Base-by-base conservation (phyloP, 2,329 filamentous ascomycete species). In the Didymosphaeria variabile region DNA sequence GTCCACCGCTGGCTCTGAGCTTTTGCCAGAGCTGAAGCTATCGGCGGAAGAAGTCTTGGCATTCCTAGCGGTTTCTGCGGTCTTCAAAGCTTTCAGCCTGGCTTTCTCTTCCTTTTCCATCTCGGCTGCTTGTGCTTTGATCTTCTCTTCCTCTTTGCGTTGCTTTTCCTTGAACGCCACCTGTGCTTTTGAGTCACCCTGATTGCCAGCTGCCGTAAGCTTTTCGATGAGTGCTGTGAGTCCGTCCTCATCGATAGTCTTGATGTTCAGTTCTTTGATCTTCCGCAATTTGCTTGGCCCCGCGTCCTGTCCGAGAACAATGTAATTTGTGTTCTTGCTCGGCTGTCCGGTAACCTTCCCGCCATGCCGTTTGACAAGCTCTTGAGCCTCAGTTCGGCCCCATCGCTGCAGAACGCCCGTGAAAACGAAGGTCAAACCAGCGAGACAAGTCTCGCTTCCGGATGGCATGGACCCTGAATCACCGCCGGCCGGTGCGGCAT, bases 201-300 rank as follows among this genome's bases (percentile, higher is more conserved):
- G 71, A 58, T 74, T 72, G 49, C 96, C 95, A 72, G 93, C 91
- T 0, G 92, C 91, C 42, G 95, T 94, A 55, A 98, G 84, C 49
- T 82, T 84, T 62, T 88, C 86, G 67, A 99, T 96, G 47, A 99
- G 85, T 61, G 91, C 90, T 68, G 97, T 97, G 2, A 99, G 81
- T 0, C 95, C 96, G 67, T 96, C 88, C 76, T 99, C 96, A 70
- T 97, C 90, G 72, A 99, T 97, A 0, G 94, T 96, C 78, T 93
- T 97, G 76, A 98, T 88, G 0, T 88, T 88, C 69, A 91, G 82
- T 21, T 92, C 86, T 59, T 87, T 85, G 68, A 99, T 98, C 68
- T 94, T 97, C 67, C 90, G 84, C 44, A 99, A 84, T 77, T 99
- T 99, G 79, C 91, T 96, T 0, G 95, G 95, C 0, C 95, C 95